phyloP scores from a whole-genome alignment of 345 rosid genomes.

The Camelina hispida region DNA sequence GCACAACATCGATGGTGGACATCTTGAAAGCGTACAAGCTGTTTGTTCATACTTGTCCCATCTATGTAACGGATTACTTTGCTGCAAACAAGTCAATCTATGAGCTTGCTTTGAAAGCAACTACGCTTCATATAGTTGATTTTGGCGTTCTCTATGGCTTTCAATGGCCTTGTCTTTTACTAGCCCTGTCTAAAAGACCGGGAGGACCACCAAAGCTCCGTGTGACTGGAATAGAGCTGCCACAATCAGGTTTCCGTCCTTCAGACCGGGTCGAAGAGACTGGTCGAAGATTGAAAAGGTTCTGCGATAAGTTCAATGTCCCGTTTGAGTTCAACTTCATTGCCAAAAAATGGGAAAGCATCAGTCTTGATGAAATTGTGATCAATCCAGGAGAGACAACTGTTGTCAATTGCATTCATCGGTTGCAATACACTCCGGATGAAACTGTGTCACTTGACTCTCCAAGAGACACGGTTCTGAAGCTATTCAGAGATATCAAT shows the following conservation, averaged over 20 bases:
- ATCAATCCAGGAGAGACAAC: constrained; percentile 60
- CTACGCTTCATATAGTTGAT: constrained; percentile 70
- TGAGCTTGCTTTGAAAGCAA: constrained; percentile 52
- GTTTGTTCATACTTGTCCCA: constrained; percentile 60
- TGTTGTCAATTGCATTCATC: constrained; percentile 60
- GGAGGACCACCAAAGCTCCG: constrained; percentile 72
- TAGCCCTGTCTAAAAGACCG: constrained; percentile 49
- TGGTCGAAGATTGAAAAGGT: constrained; percentile 60
- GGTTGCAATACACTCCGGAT: constrained; percentile 70
- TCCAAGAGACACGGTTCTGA: constrained; percentile 69
- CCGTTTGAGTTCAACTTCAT: constrained; percentile 66
- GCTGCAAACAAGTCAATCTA: constrained; percentile 60
- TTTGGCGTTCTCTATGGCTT: constrained; percentile 82
- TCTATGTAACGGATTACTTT: constrained; percentile 54
- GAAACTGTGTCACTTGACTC: constrained; percentile 61
- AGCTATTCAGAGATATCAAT: constrained; percentile 60
- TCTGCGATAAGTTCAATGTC: constrained; percentile 61
- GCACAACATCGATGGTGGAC: constrained; percentile 59
- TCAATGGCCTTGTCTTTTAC: constrained; percentile 86
- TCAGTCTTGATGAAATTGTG: constrained; percentile 63
- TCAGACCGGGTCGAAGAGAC: constrained; percentile 77
- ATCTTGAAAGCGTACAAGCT: constrained; percentile 59
- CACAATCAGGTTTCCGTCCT: constrained; percentile 81
- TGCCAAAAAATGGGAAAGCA: constrained; percentile 82
- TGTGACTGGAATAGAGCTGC: constrained; percentile 77